Base-by-base conservation (phyloP, 1,284 basidiomycete species). In the Spongispora temasekensis region DNA sequence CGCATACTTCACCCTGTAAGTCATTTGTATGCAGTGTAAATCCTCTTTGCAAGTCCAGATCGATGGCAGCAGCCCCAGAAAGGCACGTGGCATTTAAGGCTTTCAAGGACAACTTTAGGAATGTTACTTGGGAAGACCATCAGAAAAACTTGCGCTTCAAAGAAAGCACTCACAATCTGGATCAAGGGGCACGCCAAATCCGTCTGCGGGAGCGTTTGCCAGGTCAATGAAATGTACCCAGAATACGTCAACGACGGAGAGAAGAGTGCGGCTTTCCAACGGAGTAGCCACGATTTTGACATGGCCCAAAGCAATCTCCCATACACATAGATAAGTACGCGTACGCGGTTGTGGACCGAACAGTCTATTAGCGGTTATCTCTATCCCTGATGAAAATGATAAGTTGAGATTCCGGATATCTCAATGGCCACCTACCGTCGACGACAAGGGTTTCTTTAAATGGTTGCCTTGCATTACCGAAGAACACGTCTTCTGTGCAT, bases 331-430 rank as follows among this genome's bases (percentile, higher is more conserved):
- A 70, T 97, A 97, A 1, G 94, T 90, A 1, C 90, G 78, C 0
- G 90, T 91, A n/a, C 84, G 82, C 3, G 95, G 95, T 60, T 88
- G 86, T 12, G 93, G 91, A 5, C 95, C 95, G 68, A 97, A 95
- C 15, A 97, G 77, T 35, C 95, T 86, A 71, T 96, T 87, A 1
- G 92, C 89, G 27, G 86, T 85, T 59, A 97, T 85, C 61, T 91
- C 86, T 61, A 97, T 75, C 10, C 91, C 91, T 93, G 62, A 23
- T n/a, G n/a, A 23, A 55, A 76, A 62, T 58, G 76, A 64, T 56
- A 65, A 70, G 70, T 55, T 60, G 59, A 60, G 44, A 56, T 56
- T 50, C 54, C 32, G 12, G 9, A 32, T 32, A 52, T 56, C 46
- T 35, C 30, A 23, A 53, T 53, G 56, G 34, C 50, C 35, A 70